Conservation (phyloP, 371 early-diverging fungal species). For the Gilbertella persicaria region DNA sequence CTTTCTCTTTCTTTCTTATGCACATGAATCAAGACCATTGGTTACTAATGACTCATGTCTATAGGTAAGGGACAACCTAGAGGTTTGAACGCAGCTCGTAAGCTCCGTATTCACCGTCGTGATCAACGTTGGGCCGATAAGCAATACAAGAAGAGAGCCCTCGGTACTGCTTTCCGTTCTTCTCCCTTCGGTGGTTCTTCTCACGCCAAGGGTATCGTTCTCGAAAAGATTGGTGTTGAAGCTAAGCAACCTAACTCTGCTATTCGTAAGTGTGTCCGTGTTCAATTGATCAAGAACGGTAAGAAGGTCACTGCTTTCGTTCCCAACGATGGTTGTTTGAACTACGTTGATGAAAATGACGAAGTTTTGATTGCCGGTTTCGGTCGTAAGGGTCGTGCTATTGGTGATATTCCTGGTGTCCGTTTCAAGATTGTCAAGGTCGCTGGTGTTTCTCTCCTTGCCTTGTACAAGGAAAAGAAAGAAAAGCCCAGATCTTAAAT, state of each 20-base stretch:
- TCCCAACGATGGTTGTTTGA: conserved; percentile 99
- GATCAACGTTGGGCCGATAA: conserved; percentile 99
- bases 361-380: conserved; percentile 97
- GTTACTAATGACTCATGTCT: too few relatives aligned
- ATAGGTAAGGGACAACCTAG: conserved; percentile 92
- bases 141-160: conserved; percentile 97
- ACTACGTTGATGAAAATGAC: conserved; percentile 98
- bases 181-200: conserved; percentile 99
- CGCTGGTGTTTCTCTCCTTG: conserved; percentile 98
- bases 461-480: conserved; percentile 99
- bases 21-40: too few relatives aligned
- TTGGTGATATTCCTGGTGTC: conserved; percentile 99
- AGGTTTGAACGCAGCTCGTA: conserved; percentile 99
- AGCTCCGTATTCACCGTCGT: conserved; percentile 96
- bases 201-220: conserved; percentile 99
- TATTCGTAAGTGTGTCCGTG: conserved; percentile 99
- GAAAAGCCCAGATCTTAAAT: conserved; percentile 97
- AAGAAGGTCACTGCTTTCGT: conserved; percentile 99
- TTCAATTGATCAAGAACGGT: conserved; percentile 99
- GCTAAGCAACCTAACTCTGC: conserved; percentile 99
- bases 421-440: conserved; percentile 99
- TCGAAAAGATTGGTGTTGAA: conserved; percentile 99
- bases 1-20: not conserved
- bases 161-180: conserved; percentile 97
- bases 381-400: conserved; percentile 85